Percentiles rank a stretch among this genome's conserved stretches.
Conservation (phyloP, 2,329 filamentous ascomycete genomes). For the Penicillium sp. region DNA sequence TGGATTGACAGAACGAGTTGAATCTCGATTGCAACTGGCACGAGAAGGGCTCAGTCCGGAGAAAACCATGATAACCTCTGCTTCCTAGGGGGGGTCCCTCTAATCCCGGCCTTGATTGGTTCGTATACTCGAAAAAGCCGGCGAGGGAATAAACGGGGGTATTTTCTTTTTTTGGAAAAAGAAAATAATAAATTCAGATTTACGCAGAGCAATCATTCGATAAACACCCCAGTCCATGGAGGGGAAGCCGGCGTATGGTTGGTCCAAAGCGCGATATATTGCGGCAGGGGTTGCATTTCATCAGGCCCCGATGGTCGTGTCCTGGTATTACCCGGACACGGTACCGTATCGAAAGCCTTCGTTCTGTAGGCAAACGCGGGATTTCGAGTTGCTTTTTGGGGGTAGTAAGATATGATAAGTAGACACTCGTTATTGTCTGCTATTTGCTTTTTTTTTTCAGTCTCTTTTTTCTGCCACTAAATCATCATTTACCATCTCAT, state of each 20-base stretch:
- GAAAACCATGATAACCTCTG: conserved; percentile 27
- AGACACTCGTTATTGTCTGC: not conserved
- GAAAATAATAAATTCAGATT: conserved; percentile 3
- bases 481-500: not conserved
- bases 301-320: conserved; percentile 8
- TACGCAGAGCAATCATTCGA: conserved; percentile 8
- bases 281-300: conserved; percentile 27
- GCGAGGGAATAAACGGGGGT: conserved; percentile 5
- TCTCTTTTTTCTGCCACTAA: not conserved
- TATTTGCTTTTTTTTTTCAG: not conserved
- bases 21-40: conserved; percentile 29
- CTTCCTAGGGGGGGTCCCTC: conserved; percentile 12
- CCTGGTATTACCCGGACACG: conserved; percentile 4
- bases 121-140: conserved; percentile 12
- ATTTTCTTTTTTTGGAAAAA: not conserved
- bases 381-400: not conserved
- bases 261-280: conserved; percentile 22
- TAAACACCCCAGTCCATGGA: conserved; percentile 24
- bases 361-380: conserved; percentile 10
- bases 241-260: conserved; percentile 29
- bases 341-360: conserved; percentile 15
- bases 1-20: conserved; percentile 22
- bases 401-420: not conserved
- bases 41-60: conserved; percentile 21
- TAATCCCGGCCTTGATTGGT: conserved; percentile 19